phyloP scores from a whole-genome alignment of 306 rosid species.

The Vicia sativa region DNA sequence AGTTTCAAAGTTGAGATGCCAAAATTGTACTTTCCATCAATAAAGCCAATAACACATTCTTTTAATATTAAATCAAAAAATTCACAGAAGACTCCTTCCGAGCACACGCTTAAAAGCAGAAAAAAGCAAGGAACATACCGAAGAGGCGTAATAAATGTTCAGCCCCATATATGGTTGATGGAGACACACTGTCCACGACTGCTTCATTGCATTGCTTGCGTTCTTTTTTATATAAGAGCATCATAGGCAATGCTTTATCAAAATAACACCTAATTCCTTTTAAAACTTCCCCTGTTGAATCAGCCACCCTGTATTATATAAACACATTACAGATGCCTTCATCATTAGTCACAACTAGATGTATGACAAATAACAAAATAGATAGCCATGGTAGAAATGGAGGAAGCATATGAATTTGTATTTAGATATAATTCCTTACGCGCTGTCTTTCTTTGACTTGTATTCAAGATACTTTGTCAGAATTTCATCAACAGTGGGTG shows the following conservation, averaged over 20 bases:
- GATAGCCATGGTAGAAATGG: slow-evolving; percentile 33
- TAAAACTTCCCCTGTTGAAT: slow-evolving; percentile 75
- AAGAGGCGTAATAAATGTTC: slow-evolving; percentile 95
- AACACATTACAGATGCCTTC: slow-evolving; percentile 33
- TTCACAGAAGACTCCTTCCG: slow-evolving; percentile 25
- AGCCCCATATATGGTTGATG: slow-evolving; percentile 88
- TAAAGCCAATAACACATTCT: slow-evolving; percentile 24
- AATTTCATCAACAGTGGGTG: slow-evolving; percentile 96
- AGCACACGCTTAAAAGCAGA: slow-evolving; percentile 25
- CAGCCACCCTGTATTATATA: slow-evolving; percentile 63
- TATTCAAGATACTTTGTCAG: slow-evolving; percentile 81
- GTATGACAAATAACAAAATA: slow-evolving; percentile 5
- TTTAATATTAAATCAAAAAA: slow-evolving; percentile 21
- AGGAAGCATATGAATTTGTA: slow-evolving; percentile 24
- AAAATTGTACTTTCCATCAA: too few species aligned
- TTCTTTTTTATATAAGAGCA: slow-evolving; percentile 90
- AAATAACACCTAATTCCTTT: slow-evolving; percentile 93
- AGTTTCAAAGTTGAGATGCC: background rate
- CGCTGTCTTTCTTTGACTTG: slow-evolving; percentile 86
- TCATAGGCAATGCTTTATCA: slow-evolving; percentile 84
- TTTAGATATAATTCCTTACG: slow-evolving; percentile 56
- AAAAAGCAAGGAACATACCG: slow-evolving; percentile 58
- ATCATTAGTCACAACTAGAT: slow-evolving; percentile 21
- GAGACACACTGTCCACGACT: slow-evolving; percentile 64
- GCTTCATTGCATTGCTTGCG: slow-evolving; percentile 78